These are phyloP conservation scores for Raphanus raphanistrum DNA, from an alignment of 345 rosid species.

Conservation along the genomic window DNA sequence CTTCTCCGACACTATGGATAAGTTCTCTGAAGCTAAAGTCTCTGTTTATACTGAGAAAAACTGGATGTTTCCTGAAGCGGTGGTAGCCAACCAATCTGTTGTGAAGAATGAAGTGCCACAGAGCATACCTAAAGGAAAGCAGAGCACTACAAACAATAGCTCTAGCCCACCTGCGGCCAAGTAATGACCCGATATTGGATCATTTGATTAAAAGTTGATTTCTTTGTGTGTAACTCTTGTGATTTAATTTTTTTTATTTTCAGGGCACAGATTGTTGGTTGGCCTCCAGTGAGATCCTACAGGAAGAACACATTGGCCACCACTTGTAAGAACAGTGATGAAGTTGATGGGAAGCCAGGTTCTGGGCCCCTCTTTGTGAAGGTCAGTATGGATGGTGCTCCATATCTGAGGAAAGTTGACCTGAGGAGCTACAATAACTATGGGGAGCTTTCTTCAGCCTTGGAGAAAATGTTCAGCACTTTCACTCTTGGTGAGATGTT, in stretches of 20 bases:
- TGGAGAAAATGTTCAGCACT: constrained; percentile 93
- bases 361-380: constrained; percentile 70
- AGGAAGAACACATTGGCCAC: constrained; percentile 58
- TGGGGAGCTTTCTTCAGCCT: constrained; percentile 72
- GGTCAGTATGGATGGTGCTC: constrained; percentile 99
- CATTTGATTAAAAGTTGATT: neutral
- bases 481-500: constrained; percentile 78
- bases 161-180: constrained; percentile 72
- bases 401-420: constrained; percentile 91
- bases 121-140: constrained; percentile 45
- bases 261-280: constrained; percentile 46
- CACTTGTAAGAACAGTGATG: constrained; percentile 73
- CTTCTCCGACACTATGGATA: constrained; percentile 77
- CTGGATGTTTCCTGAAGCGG: constrained; percentile 57
- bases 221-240: neutral
- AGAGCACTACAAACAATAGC: constrained; percentile 43
- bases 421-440: constrained; percentile 65
- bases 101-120: constrained; percentile 50
- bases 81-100: constrained; percentile 43
- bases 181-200: constrained; percentile 41
- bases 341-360: constrained; percentile 84
- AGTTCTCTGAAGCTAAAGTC: constrained; percentile 19
- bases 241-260: neutral
- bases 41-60: constrained; percentile 54
- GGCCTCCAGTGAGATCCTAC: constrained; percentile 48